phyloP scores from a whole-genome alignment of 306 rosid genomes.

The Fragaria vesca region DNA sequence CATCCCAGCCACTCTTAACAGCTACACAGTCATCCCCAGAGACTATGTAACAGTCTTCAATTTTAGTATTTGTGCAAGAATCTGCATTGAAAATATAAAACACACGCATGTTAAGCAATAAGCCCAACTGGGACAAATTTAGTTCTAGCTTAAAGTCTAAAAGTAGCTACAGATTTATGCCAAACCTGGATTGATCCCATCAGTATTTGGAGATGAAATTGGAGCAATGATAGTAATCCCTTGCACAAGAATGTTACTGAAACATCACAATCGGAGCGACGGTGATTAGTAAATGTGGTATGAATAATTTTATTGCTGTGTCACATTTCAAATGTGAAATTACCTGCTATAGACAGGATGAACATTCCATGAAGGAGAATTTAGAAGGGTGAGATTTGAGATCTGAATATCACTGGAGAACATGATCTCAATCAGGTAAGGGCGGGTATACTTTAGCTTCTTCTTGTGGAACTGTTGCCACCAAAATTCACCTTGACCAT shows the following conservation, averaged over 20 bases:
- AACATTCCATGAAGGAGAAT: constrained; percentile 49
- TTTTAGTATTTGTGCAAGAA: constrained; percentile 50
- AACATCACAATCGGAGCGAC: background rate
- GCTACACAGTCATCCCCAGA: constrained; percentile 56
- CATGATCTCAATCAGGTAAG: constrained; percentile 47
- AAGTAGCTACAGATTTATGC: background rate
- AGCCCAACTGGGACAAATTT: background rate
- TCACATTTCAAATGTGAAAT: background rate
- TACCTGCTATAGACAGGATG: constrained; percentile 55
- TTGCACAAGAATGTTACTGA: constrained; percentile 45
- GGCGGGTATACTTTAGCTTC: constrained; percentile 52
- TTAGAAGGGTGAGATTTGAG: constrained; percentile 42
- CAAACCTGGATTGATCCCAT: constrained; percentile 53
- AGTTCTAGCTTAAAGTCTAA: background rate
- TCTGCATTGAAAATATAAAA: constrained; percentile 21
- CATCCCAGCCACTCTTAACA: constrained; percentile 56
- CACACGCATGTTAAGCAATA: background rate
- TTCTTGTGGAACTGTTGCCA: constrained; percentile 51
- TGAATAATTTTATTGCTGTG: background rate
- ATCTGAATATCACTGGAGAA: constrained; percentile 33
- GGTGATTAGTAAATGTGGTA: background rate
- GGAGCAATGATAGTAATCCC: constrained; percentile 52
- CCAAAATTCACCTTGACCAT: constrained; percentile 47
- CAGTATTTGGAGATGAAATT: constrained; percentile 47
- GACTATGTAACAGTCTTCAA: constrained; percentile 50